A percentile compares a stretch with the other conserved stretches of the same genome.
These are phyloP conservation scores for Zea luxurians DNA, from an alignment of 176 grass and related monocot species.

Conservation along the genomic window DNA sequence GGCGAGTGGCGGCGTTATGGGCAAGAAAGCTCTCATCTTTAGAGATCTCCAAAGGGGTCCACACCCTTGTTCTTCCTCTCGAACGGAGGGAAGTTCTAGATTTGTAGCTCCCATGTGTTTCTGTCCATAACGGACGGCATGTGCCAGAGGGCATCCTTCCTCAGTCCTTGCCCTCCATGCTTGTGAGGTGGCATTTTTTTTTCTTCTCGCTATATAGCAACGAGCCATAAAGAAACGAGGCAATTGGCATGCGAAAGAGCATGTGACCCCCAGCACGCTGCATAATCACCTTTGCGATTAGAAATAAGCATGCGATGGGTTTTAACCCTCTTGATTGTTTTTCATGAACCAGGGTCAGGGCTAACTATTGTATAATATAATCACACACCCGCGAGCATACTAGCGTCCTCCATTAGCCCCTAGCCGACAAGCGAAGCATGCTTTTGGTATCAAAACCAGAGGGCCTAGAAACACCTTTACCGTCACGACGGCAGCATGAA, in stretches of 20 bases:
- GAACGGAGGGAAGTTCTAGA: constrained; percentile 36
- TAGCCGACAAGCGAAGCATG: constrained; percentile 52
- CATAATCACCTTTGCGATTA: constrained; percentile 67
- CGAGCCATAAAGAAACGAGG: constrained; percentile 38
- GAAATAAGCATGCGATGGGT: constrained; percentile 47
- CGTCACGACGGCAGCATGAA: constrained; percentile 52
- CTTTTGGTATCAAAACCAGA: constrained; percentile 61
- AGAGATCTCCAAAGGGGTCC: constrained; percentile 47
- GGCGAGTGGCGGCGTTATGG: constrained; percentile 32
- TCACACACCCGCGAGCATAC: constrained; percentile 8
- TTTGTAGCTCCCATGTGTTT: constrained; percentile 84
- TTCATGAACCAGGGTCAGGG: constrained; percentile 51
- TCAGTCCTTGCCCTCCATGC: constrained; percentile 44
- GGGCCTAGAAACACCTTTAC: constrained; percentile 55
- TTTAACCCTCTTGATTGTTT: constrained; percentile 41
- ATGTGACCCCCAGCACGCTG: constrained; percentile 70
- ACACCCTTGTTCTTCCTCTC: constrained; percentile 41
- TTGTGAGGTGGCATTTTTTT: constrained; percentile 43
- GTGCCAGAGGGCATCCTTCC: constrained; percentile 55
- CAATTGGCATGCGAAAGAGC: constrained; percentile 52
- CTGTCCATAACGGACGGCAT: constrained; percentile 66
- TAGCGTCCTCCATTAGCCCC: constrained; percentile 45
- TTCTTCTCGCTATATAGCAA: constrained; percentile 21
- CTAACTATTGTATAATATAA: constrained; percentile 15
- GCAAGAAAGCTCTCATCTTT: constrained; percentile 42